phyloP scores from a whole-genome alignment of 768 basidiomycete genomes.

The Termitomyces sp. region DNA sequence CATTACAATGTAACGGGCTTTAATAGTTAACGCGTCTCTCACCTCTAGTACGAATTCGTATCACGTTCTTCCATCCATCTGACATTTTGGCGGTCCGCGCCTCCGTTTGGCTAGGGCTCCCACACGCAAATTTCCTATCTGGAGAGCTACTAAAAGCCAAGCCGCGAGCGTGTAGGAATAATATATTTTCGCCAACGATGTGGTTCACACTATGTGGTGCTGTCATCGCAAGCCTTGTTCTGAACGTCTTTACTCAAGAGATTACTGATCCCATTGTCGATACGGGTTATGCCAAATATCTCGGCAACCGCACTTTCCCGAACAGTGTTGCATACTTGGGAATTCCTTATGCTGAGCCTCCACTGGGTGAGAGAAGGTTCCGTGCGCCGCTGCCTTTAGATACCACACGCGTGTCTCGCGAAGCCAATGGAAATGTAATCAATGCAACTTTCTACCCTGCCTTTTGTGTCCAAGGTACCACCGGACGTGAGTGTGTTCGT shows the following conservation, averaged over 20 bases:
- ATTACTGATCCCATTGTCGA: constrained; percentile 32
- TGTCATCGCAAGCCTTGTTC: constrained; percentile 7
- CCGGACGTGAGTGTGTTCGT: constrained; percentile 29
- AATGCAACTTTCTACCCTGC: constrained; percentile 50
- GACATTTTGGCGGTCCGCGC: too few relatives aligned
- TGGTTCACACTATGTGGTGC: constrained; percentile 8
- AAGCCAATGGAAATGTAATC: constrained; percentile 33
- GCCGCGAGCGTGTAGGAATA: not conserved
- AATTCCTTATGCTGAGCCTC: constrained; percentile 57
- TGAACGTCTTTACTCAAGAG: constrained; percentile 5
- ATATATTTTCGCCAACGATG: constrained; percentile 8
- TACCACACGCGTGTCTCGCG: constrained; percentile 34
- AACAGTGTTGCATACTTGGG: constrained; percentile 55
- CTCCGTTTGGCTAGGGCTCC: not conserved
- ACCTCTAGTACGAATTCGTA: not conserved
- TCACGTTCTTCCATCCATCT: not conserved
- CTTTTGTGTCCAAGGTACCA: constrained; percentile 58
- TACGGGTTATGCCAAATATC: constrained; percentile 55
- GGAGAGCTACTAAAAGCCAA: not conserved
- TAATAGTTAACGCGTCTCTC: not conserved
- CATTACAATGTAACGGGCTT: not conserved
- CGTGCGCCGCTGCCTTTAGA: constrained; percentile 49
- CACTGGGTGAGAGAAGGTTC: constrained; percentile 46
- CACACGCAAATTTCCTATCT: not conserved
- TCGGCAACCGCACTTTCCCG: constrained; percentile 45